Evolutionary conservation across 108 stramenopile species (phyloP), one percentile per base, ranked within the genome.

Genomic region (Skeletonema potamos): DNA sequence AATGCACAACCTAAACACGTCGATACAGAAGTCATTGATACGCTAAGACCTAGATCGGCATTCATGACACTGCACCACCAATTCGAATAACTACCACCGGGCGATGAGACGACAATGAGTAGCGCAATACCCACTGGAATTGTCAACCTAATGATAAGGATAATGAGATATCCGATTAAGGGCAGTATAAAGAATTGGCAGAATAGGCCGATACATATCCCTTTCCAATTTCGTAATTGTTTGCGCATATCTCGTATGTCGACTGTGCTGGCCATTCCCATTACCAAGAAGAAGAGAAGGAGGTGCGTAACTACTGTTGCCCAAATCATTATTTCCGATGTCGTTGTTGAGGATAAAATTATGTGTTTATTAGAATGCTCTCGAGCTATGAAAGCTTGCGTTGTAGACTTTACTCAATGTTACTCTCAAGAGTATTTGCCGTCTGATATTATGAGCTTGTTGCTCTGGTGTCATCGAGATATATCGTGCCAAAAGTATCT

Each of bases 81-180:
- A 72, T 95, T 95, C 11, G 72, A 76, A 58, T 91, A 95, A 26
- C 79, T 79, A 43, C 94, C 94, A 28, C 94, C 94, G 9, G 94
- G 94, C 55, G 78, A 81, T 17, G 74, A 64, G 7, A 86, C 86
- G 9, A 95, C 87, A 11, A 95, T 81, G 51, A 95, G 61, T 4
- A 95, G 64, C 9, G 81, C 86, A 15, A 92, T 64, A 20, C 89
- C 94, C 34, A 84, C 61, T 13, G 66, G 44, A 54, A 64, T 62
- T 51, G 81, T 66, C 39, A 87, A 70, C 3, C 74, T 12, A 20
- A 90, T 56, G 2, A 74, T 48, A 22, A 79, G 77, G 27, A 90
- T 88, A 1, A 76, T 58, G 11, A 77, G 24, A 58, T 89, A 92
- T 36, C 91, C 93, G 60, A 90, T 54, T 43, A 92, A 79, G 12